Base-by-base conservation (phyloP, 805 yeast species). In the Candida rishiriensis region DNA sequence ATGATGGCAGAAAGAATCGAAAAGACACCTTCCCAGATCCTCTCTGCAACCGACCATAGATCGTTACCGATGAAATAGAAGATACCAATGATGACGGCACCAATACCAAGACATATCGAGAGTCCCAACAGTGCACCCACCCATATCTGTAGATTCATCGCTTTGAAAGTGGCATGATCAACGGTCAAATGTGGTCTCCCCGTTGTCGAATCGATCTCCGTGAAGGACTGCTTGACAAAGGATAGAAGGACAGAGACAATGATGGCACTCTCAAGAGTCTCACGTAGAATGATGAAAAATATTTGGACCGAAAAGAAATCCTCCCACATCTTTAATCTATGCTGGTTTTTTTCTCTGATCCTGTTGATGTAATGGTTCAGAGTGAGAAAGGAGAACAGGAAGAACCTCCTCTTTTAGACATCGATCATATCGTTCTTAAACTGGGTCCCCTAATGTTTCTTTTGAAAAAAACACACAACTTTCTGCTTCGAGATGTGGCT, bases 1-100 rank as follows among this genome's bases (percentile, higher is more conserved):
- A 89, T 79, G 1, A 84, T 56, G 15, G 93, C 78, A 3, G 96
- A 88, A 29, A 88, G 61, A 12, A 90, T 71, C 53, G 91, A 84
- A 58, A 89, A 80, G 1, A 81, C 65, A 8, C 96, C 96, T 60
- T 89, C 97, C 86, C 96, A 89, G 42, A 87, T 72, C 55, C 93
- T 79, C 61, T 89, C 97, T 34, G 96, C 84, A 47, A 80, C 68
- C 9, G 90, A 78, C 97, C 97, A 89, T 42, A 87, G 67, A 65
- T 89, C 95, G 21, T 82, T 79, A 13, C 96, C 96, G 29, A 90
- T 66, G 37, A 81, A 59, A 56, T 88, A 88, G 63, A 89, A 89
- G 4, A 81, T 70, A 10, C 73, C 65, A 29, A 89, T 79, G 59
- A 89, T 85, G 0, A 78, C 61, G 3, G 82, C 78, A 3, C 97